Percentiles rank a stretch among this genome's conserved stretches.
These are phyloP conservation scores for Aciculoconidium aculeatum DNA, from an alignment of 805 yeast species.

Conservation along the genomic window DNA sequence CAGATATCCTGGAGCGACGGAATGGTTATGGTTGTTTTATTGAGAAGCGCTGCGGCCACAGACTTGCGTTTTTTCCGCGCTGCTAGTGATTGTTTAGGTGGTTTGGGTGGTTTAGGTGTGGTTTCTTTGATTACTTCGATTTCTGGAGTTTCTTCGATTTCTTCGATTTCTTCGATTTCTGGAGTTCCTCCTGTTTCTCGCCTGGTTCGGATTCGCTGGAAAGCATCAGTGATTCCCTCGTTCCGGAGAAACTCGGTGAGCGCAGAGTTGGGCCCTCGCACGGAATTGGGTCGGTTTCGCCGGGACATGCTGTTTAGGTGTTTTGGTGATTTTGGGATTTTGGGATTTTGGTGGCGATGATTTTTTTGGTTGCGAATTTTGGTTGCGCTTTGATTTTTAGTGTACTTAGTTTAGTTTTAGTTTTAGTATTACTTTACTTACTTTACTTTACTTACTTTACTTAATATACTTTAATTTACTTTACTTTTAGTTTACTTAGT, in stretches of 20 bases:
- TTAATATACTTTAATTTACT: too few species aligned
- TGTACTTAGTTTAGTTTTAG: too few species aligned
- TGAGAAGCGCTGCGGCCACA: conserved; percentile 78
- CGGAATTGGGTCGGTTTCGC: conserved; percentile 11
- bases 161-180: conserved; percentile 6
- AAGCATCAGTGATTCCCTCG: conserved; percentile 84
- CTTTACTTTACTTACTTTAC: too few species aligned
- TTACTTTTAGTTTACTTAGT: too few species aligned
- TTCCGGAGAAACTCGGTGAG: conserved; percentile 81
- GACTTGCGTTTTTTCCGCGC: conserved; percentile 72
- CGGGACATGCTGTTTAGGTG: conserved; percentile 9
- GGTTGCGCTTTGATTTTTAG: not conserved
- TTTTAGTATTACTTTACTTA: too few species aligned
- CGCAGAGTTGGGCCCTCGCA: conserved; percentile 75
- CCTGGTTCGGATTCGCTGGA: conserved; percentile 41
- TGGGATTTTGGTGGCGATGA: not conserved
- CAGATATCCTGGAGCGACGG: conserved; percentile 82
- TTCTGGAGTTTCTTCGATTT: conserved; percentile 12
- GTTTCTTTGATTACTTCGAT: conserved; percentile 13
- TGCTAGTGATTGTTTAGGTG: conserved; percentile 22
- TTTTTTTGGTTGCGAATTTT: not conserved
- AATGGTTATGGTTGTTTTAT: conserved; percentile 54
- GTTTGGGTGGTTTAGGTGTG: not conserved
- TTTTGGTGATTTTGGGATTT: too few species aligned
- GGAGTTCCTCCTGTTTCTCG: conserved; percentile 14